A percentile compares a stretch with the other conserved stretches of the same genome.
Conservation (phyloP, 345 rosid species). For the Gossypium stocksii region DNA sequence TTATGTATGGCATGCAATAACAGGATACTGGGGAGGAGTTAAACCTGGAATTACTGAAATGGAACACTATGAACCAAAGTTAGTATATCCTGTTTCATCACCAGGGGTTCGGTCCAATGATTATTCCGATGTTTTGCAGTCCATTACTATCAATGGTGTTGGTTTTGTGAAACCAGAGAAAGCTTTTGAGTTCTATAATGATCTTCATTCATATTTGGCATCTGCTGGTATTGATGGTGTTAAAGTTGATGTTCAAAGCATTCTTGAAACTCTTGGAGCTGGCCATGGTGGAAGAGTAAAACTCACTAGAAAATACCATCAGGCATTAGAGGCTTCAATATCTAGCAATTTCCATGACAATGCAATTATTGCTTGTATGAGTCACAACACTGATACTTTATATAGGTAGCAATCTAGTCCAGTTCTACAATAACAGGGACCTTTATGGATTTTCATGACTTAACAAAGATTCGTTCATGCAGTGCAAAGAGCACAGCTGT, state of each 20-base stretch:
- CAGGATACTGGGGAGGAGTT: slow-evolving; percentile 73
- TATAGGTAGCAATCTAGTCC: slow-evolving; percentile 34
- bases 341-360: slow-evolving; percentile 54
- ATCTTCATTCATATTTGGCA: slow-evolving; percentile 69
- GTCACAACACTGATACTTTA: slow-evolving; percentile 65
- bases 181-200: slow-evolving; percentile 57
- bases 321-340: slow-evolving; percentile 63
- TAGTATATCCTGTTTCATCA: slow-evolving; percentile 46
- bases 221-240: slow-evolving; percentile 70
- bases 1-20: slow-evolving; percentile 64
- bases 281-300: slow-evolving; percentile 68
- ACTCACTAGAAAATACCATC: slow-evolving; percentile 56
- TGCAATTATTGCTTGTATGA: slow-evolving; percentile 61
- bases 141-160: slow-evolving; percentile 50
- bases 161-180: slow-evolving; percentile 74
- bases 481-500: slow-evolving; percentile 55
- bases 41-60: slow-evolving; percentile 40
- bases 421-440: not conserved
- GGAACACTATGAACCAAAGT: slow-evolving; percentile 53
- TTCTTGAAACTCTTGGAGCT: slow-evolving; percentile 69
- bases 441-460: not conserved
- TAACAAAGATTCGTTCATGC: slow-evolving; percentile 10
- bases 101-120: slow-evolving; percentile 57
- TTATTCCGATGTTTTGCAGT: slow-evolving; percentile 35
- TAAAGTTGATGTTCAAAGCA: slow-evolving; percentile 75